phyloP scores from a whole-genome alignment of 257 asterid genomes.

The Ocimum tenuiflorum region DNA sequence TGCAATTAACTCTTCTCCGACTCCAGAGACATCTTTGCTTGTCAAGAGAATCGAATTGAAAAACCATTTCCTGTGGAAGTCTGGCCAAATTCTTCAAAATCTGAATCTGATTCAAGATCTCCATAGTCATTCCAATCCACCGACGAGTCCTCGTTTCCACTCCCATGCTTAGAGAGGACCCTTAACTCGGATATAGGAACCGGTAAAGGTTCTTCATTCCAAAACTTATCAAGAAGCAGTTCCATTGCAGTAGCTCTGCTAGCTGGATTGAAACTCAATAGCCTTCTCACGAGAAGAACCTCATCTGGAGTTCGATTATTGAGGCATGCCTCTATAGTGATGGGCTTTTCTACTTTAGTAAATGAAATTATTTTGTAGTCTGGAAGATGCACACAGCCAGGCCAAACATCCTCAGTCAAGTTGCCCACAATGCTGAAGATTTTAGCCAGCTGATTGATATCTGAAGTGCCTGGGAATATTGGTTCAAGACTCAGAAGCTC shows the following conservation, averaged over 20 bases:
- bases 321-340: slow-evolving; percentile 58
- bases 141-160: slow-evolving; percentile 43
- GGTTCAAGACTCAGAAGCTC: slow-evolving; percentile 74
- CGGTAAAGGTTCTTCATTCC: slow-evolving; percentile 76
- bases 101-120: slow-evolving; percentile 63
- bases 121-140: slow-evolving; percentile 41
- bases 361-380: slow-evolving; percentile 79
- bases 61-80: slow-evolving; percentile 52
- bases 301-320: slow-evolving; percentile 54
- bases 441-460: slow-evolving; percentile 74
- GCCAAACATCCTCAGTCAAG: slow-evolving; percentile 72
- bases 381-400: slow-evolving; percentile 71
- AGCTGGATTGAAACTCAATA: slow-evolving; percentile 64
- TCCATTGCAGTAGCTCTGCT: slow-evolving; percentile 76
- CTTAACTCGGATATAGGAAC: slow-evolving; percentile 54
- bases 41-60: slow-evolving; percentile 55
- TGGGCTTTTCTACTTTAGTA: slow-evolving; percentile 56
- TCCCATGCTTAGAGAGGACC: slow-evolving; percentile 54
- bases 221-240: slow-evolving; percentile 67
- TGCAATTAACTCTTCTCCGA: too few species aligned
- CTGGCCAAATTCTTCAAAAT: slow-evolving; percentile 62
- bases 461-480: slow-evolving; percentile 79
- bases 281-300: slow-evolving; percentile 48
- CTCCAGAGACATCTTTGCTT: background rate
- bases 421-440: slow-evolving; percentile 65